Evolutionary conservation across 345 rosid species (phyloP), one percentile per base, ranked within the genome.

Genomic region (Euclidium syriacum): DNA sequence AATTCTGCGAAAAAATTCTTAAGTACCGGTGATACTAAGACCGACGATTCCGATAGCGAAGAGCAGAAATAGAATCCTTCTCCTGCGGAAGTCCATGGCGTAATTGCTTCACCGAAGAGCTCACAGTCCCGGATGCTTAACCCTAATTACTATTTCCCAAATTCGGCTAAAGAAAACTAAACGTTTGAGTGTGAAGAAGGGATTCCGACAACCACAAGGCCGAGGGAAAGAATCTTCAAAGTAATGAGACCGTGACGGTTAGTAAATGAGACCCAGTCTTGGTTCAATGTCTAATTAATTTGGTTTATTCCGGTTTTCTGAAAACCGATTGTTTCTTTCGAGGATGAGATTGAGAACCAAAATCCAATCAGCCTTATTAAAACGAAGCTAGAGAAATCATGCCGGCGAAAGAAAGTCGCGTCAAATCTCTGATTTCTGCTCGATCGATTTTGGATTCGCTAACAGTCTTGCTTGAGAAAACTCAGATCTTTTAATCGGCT

Each of bases 1-100:
- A 20, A 9, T 66, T 38, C 24, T 1, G 5, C 11, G 38, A 26
- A 25, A 16, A 10, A 11, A 30, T 17, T 39, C 7, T n/a, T 5
- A 55, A 54, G 60, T 75, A 88, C 98, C 95, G 41, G 87, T 71
- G 67, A 86, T 67, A 52, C 98, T 83, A 47, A 91, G 96, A 54
- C 64, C 68, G 58, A 83, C 29, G 72, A 86, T 42, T 47, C 89
- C 96, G 43, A 58, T 73, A 33, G 80, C 62, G 64, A 75, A 26
- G 74, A 81, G 47, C 4, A 85, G 65, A 64, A 89, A 35, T 48
- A 58, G 87, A 23, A 83, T 62, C 50, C 87, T 73, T 67, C 65
- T 74, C 34, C 54, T 77, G 54, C 75, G 73, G 51, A 92, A 61
- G 80, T 85, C 90, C 87, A 91, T 89, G 46, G 50, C 39, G 34